These are phyloP conservation scores for Teratosphaeria epicoccoides DNA, from an alignment of 2,329 filamentous ascomycete genomes.

Conservation along the genomic window DNA sequence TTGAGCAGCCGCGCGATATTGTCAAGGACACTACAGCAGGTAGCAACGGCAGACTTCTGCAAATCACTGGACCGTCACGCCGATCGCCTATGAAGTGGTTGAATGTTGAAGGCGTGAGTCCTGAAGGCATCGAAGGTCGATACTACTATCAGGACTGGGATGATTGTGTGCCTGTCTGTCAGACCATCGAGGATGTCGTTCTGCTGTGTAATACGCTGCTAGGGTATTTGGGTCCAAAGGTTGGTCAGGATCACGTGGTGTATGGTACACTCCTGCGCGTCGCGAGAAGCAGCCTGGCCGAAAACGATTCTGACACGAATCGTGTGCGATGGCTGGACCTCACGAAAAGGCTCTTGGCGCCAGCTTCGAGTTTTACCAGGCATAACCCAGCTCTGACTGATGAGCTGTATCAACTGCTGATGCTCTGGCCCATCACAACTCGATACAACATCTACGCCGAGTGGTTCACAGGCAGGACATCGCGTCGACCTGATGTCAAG, in stretches of 20 bases:
- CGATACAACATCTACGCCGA: conserved; percentile 87
- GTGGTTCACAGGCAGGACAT: conserved; percentile 73
- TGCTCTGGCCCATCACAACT: conserved; percentile 61
- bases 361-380: conserved; percentile 75
- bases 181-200: conserved; percentile 82
- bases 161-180: conserved; percentile 85
- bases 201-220: conserved; percentile 73
- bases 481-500: conserved; percentile 65
- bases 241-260: conserved; percentile 71
- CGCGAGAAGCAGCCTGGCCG: conserved; percentile 60
- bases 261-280: conserved; percentile 78
- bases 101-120: conserved; percentile 65
- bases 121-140: conserved; percentile 63
- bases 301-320: conserved; percentile 62
- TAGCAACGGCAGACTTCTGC: conserved; percentile 56
- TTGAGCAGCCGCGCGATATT: conserved; percentile 39
- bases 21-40: conserved; percentile 56
- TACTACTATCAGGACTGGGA: conserved; percentile 98
- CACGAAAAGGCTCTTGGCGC: conserved; percentile 72
- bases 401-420: conserved; percentile 75
- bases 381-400: conserved; percentile 76
- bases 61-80: conserved; percentile 42
- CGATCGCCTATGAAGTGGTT: conserved; percentile 67
- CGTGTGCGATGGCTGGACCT: conserved; percentile 72
- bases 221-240: conserved; percentile 76